phyloP scores from a whole-genome alignment of 1,284 basidiomycete species.

The Gymnopus androsaceus region DNA sequence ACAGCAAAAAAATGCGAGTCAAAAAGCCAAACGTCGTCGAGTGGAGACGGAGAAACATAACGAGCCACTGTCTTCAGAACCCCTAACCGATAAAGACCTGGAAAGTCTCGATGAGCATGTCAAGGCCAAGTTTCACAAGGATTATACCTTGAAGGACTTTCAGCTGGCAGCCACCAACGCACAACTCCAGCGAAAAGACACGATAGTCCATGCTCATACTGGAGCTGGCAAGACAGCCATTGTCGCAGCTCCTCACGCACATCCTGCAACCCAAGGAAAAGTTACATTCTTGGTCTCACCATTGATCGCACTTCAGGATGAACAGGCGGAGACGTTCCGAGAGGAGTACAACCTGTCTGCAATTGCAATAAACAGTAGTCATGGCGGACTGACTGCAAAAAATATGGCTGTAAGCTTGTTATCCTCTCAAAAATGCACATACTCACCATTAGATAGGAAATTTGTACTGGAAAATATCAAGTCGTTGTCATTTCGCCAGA shows the following conservation, averaged over 20 bases:
- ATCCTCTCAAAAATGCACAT: background rate
- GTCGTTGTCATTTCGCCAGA: constrained; percentile 42
- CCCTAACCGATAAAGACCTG: constrained; percentile 8
- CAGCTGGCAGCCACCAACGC: constrained; percentile 25
- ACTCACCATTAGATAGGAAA: constrained; percentile 25
- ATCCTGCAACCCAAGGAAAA: constrained; percentile 24
- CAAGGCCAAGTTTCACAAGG: background rate
- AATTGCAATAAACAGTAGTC: constrained; percentile 35
- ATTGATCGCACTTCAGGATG: constrained; percentile 38
- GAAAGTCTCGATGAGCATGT: background rate
- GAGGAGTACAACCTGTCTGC: constrained; percentile 26
- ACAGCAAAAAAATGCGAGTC: too few relatives aligned
- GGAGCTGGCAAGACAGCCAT: constrained; percentile 36
- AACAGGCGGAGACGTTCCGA: constrained; percentile 35
- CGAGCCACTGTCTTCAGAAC: background rate
- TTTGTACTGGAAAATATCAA: constrained; percentile 31
- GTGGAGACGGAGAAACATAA: too few relatives aligned
- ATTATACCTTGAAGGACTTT: constrained; percentile 14
- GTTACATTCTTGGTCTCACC: constrained; percentile 38
- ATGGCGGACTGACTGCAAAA: constrained; percentile 26
- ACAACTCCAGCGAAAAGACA: constrained; percentile 29
- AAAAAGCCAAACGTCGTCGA: too few relatives aligned
- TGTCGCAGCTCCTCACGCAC: constrained; percentile 34
- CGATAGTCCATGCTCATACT: constrained; percentile 37
- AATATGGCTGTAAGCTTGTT: constrained; percentile 25